Conservation (phyloP, 768 basidiomycete species). For the Gymnopilus dilepis region DNA sequence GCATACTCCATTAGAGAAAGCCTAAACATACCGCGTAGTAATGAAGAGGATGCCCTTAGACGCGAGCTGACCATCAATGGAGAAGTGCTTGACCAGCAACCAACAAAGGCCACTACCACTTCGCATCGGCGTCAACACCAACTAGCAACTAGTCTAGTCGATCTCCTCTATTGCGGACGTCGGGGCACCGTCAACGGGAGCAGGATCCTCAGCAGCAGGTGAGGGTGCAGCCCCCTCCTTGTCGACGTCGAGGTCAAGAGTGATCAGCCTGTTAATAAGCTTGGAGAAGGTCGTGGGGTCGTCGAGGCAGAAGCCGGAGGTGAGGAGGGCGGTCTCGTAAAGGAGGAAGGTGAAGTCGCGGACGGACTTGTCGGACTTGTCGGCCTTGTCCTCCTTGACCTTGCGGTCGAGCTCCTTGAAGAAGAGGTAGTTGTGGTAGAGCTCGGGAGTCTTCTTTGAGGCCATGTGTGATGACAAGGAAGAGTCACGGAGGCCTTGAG, state of each 20-base stretch:
- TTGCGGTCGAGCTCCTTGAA: constrained; percentile 96
- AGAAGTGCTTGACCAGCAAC: constrained; percentile 17
- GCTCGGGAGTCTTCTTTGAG: constrained; percentile 96
- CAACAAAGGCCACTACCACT: constrained; percentile 22
- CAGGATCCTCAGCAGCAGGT: constrained; percentile 50
- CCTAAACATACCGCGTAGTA: constrained; percentile 28
- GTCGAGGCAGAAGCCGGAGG: constrained; percentile 94
- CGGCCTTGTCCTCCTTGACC: constrained; percentile 76
- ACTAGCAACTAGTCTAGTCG: constrained; percentile 52
- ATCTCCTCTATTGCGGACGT: constrained; percentile 98
- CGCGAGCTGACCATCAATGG: neutral
- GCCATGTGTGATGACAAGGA: constrained; percentile 99
- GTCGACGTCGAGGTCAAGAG: constrained; percentile 87
- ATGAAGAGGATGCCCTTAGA: constrained; percentile 10
- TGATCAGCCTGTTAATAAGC: constrained; percentile 98
- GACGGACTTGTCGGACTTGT: constrained; percentile 98
- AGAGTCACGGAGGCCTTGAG: constrained; percentile 95
- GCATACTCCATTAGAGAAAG: neutral
- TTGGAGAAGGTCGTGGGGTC: constrained; percentile 94
- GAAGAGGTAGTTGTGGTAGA: constrained; percentile 91
- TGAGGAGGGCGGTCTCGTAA: constrained; percentile 96
- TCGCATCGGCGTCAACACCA: neutral
- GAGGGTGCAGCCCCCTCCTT: constrained; percentile 61
- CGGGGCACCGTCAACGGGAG: constrained; percentile 61
- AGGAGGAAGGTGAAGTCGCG: constrained; percentile 94